Base-by-base conservation (phyloP, 768 basidiomycete species). In the Rhizopogon sp. region DNA sequence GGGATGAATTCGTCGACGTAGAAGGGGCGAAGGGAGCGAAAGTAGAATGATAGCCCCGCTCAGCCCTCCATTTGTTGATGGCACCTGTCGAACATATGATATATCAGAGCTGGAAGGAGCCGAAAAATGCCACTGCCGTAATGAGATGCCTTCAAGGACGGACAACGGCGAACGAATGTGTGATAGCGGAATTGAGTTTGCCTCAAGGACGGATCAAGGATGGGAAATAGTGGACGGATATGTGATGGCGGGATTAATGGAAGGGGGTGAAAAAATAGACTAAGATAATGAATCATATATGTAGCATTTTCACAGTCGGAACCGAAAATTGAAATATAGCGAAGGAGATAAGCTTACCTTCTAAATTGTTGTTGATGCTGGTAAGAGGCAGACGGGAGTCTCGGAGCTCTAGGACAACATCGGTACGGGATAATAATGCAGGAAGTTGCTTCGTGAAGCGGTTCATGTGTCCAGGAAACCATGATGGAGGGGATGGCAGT, bases 381-480 rank as follows among this genome's bases (percentile, higher is more conserved):
- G 95, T 95, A 58, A 98, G 76, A 6, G 96, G 96, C 52, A 98
- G 77, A 31, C 96, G 83, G 11, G 94, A 84, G 73, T 99, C 96
- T 65, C 96, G 81, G 29, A 95, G 84, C 74, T 99, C 96, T 58
- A 99, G 86, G 50, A 98, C 90, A 53, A 98, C 84, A 64, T 94
- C 88, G 35, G 91, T 92, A 57, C 85, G 84, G 33, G 85, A 81
- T 41, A 98, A 79, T 56, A 93, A 74, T 17, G 79, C 73, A 17
- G 93, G 90, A 42, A 97, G 75, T 67, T 82, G 81, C 57, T 85
- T 79, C 42, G 85, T 80, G 67, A 96, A 96, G 64, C 85, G 82
- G 71, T 84, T 87, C 94, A 97, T 98, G 72, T 98, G 94, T 35
- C 94, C 94, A 25, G 92, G 92, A 73, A 87, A 96, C 93, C 93